Conservation (phyloP, 164 flowering plant genomes). For the Piper longum region DNA sequence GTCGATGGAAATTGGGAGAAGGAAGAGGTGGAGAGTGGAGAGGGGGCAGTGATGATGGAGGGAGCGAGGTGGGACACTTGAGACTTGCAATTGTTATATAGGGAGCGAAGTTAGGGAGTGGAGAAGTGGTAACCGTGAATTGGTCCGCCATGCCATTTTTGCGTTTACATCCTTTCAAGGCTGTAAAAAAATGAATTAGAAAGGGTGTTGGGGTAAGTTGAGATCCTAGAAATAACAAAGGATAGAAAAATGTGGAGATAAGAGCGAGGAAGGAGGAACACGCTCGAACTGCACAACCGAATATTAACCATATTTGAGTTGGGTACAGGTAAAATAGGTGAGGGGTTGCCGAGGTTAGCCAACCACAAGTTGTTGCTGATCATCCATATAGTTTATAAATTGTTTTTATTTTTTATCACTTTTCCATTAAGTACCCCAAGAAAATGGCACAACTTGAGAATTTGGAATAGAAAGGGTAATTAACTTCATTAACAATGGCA, state of each 20-base stretch:
- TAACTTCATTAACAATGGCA: too few relatives aligned
- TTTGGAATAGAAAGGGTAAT: too few relatives aligned
- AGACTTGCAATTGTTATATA: conserved; percentile 10
- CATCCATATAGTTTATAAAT: background rate
- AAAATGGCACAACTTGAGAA: too few relatives aligned
- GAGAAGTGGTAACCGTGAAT: conserved; percentile 26
- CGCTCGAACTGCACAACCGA: conserved; percentile 3
- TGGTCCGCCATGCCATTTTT: conserved; percentile 18
- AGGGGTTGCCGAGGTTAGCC: conserved; percentile 5
- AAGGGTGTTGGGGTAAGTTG: background rate
- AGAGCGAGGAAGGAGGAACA: background rate
- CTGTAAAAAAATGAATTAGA: background rate
- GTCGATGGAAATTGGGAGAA: background rate
- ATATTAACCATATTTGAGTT: conserved; percentile 4
- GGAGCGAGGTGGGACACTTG: conserved; percentile 10
- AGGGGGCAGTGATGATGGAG: background rate
- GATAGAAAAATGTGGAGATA: background rate
- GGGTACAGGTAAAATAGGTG: conserved; percentile 2
- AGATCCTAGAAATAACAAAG: conserved; percentile 4
- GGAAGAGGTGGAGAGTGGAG: conserved; percentile 3
- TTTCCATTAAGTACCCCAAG: background rate
- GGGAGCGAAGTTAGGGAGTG: conserved; percentile 10
- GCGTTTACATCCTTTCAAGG: conserved; percentile 21
- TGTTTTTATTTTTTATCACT: conserved; percentile 3
- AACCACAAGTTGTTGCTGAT: conserved; percentile 1